Base-by-base conservation (phyloP, 768 basidiomycete genomes). In the Rhizopogon salebrosus region DNA sequence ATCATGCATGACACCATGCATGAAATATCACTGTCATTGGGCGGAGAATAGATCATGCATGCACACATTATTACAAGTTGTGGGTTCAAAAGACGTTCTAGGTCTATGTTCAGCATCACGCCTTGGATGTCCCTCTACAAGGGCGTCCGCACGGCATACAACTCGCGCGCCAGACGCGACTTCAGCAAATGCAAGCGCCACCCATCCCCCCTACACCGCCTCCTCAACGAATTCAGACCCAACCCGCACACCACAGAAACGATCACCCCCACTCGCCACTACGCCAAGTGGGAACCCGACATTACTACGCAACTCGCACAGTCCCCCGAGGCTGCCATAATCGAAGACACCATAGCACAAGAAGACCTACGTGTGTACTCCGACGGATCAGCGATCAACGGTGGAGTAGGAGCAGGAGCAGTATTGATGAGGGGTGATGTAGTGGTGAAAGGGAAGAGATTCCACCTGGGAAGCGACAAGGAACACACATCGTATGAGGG, bases 401-500 rank as follows among this genome's bases (percentile, higher is more conserved):
- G 64, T 2, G 54, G 54, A 13, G 59, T 70, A 4, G 70, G 70
- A 1, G 70, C 62, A 6, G 60, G 63, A 11, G 70, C 67, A 22
- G 64, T 70, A 2, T 49, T 68, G 6, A 49, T 54, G 38, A 31
- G 31, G 4, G 41, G 48, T 0, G 64, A 55, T 3, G 13, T 13
- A 34, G 11, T 18, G 13, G 34, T 11, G n/a, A 48, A 35, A 14
- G 31, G 41, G 8, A 34, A 64, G 13, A 42, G 51, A n/a, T 54
- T 54, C 18, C 41, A 64, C 18, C 55, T 72, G 4, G 65, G 68
- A 6, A 27, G 35, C 0, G 51, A 51, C 1, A 45, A 34, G 4
- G 45, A 63, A 10, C 67, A 70, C 54, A 67, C 60, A 1, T 65
- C 68, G 0, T 67, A 64, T 35, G 64, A 70, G 50, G 69, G 58